Conservation (phyloP, 306 rosid genomes). For the Luffa acutangula region DNA sequence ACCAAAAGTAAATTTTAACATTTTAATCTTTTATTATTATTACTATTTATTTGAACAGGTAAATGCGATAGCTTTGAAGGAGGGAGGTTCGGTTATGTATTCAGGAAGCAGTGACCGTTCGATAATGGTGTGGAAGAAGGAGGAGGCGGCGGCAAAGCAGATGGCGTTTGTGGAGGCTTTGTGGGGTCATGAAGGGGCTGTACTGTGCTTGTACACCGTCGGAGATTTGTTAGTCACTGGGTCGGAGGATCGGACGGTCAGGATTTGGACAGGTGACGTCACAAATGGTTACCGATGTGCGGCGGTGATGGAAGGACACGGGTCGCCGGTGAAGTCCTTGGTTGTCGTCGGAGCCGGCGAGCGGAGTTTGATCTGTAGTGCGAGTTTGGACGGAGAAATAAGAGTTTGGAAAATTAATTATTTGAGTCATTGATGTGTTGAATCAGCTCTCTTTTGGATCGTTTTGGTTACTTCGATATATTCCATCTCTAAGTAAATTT, state of each 20-base stretch:
- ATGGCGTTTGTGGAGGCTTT: conserved; percentile 23
- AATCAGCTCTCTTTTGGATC: not conserved
- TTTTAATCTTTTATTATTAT: too few species aligned
- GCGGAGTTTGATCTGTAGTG: conserved; percentile 33
- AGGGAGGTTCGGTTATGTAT: not conserved
- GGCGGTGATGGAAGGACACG: conserved; percentile 40
- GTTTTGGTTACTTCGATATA: not conserved
- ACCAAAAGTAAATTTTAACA: too few species aligned
- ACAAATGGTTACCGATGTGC: conserved; percentile 16
- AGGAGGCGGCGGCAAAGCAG: conserved; percentile 2
- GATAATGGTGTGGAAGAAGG: conserved; percentile 34
- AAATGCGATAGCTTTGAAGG: conserved; percentile 9
- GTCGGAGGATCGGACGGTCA: conserved; percentile 54
- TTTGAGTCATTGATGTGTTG: not conserved
- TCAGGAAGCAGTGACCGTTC: conserved; percentile 15
- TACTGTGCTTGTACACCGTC: conserved; percentile 32
- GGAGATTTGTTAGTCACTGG: conserved; percentile 37
- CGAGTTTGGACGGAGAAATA: conserved; percentile 49
- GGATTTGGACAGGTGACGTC: conserved; percentile 35
- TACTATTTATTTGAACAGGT: not conserved
- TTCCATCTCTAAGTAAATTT: not conserved
- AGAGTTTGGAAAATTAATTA: conserved; percentile 22
- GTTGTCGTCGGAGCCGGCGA: conserved; percentile 7
- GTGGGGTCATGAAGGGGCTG: conserved; percentile 39
- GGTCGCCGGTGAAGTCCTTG: conserved; percentile 50